Evolutionary conservation across 345 rosid species (phyloP), one percentile per base, ranked within the genome.

Genomic region (Nasturtium officinale): DNA sequence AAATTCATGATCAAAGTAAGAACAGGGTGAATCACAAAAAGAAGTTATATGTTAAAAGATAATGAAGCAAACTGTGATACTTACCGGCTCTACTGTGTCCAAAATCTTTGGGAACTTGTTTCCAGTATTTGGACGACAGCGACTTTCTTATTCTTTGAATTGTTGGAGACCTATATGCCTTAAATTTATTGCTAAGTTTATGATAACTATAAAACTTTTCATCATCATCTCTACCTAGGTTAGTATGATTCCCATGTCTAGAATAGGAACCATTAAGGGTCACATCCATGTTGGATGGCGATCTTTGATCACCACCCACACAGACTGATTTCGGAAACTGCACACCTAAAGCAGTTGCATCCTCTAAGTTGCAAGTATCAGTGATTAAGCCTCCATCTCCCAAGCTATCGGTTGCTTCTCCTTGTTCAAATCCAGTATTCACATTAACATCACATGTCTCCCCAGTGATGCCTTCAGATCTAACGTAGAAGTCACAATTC

Each of bases 161-260:
- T 35, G 86, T 68, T 20, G 89, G 83, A 80, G 84, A 84, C 91
- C 89, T 87, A 78, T 73, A 84, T 58, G 84, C 73, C 84, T 81
- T 91, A 54, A 78, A 69, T 77, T 79, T 87, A 75, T 62, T 79
- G 80, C 81, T 80, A 82, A 76, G 62, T 68, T 81, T 94, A 75
- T 75, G 82, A 40, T n/a, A 86, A 79, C 91, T 88, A 86, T 69
- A 72, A 70, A 82, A 73, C 2, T 82, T 89, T 85, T 87, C 89
- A n/a, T 89, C 92, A 83, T 84, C 87, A 87, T 91, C 93, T 85
- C 80, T 85, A 83, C 77, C 89, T 88, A 89, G 71, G 69, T 81
- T 87, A 81, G 46, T 37, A 65, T 61, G 81, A 71, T 76, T 86
- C 89, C 89, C 88, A 55, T 54, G 85, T 77, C 79, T 81, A 61